These are phyloP conservation scores for Tuber borchii DNA, from an alignment of 495 filamentous ascomycete genomes.

Conservation along the genomic window DNA sequence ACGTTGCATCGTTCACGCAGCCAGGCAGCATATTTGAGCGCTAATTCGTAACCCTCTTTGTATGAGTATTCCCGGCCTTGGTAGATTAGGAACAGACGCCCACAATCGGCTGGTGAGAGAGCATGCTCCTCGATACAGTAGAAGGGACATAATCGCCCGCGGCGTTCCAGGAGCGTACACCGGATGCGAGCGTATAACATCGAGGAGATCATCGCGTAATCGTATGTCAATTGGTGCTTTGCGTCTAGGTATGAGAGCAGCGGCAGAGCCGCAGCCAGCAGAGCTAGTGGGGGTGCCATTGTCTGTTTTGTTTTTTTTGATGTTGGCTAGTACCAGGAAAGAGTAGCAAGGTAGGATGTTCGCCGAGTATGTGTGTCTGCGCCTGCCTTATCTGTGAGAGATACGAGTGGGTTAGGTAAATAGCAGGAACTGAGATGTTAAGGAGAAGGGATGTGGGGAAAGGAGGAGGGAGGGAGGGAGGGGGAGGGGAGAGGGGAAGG, in stretches of 20 bases:
- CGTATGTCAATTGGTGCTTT: conserved; percentile 59
- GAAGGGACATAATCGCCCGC: conserved; percentile 66
- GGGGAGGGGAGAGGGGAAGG: not conserved
- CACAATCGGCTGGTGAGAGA: conserved; percentile 46
- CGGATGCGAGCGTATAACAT: conserved; percentile 47
- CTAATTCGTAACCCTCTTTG: conserved; percentile 67
- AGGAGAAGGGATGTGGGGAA: not conserved
- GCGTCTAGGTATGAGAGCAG: conserved; percentile 75
- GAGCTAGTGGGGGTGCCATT: not conserved
- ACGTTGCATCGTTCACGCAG: conserved; percentile 64
- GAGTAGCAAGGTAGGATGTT: conserved; percentile 7
- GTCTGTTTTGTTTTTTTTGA: not conserved
- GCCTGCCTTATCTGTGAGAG: not conserved
- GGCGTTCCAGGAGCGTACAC: conserved; percentile 46
- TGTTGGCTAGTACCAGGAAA: conserved; percentile 12
- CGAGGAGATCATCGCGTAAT: conserved; percentile 52
- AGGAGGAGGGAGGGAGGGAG: not conserved
- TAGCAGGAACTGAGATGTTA: not conserved
- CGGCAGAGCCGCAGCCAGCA: conserved; percentile 45
- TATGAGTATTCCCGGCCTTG: conserved; percentile 72
- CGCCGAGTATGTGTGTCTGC: not conserved
- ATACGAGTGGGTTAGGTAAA: not conserved
- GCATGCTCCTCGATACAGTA: conserved; percentile 71
- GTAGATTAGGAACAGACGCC: conserved; percentile 61
- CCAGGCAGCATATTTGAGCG: conserved; percentile 75